Conservation (phyloP, 1,284 basidiomycete genomes). For the Cryptococcus hybrid region DNA sequence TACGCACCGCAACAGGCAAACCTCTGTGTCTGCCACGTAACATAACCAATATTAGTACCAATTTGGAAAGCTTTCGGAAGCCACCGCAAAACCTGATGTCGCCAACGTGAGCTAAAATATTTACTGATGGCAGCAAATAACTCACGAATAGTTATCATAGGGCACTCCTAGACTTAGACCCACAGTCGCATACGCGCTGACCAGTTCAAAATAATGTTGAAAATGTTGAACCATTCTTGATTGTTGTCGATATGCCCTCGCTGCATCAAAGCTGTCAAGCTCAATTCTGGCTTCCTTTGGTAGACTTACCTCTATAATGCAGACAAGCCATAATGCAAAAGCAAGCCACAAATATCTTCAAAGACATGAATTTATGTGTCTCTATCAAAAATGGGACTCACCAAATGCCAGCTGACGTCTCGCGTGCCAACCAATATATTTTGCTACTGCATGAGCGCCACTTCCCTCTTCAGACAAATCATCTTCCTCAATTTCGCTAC, state of each 20-base stretch:
- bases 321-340: constrained; percentile 72
- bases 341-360: constrained; percentile 82
- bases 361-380: neutral
- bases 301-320: constrained; percentile 71
- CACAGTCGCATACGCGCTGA: constrained; percentile 89
- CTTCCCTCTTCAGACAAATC: constrained; percentile 36
- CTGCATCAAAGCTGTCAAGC: constrained; percentile 44
- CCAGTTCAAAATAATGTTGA: constrained; percentile 51
- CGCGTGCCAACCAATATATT: constrained; percentile 49
- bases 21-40: constrained; percentile 89
- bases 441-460: constrained; percentile 47
- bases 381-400: neutral
- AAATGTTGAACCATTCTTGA: constrained; percentile 68
- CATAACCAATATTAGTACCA: constrained; percentile 84
- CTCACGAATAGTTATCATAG: constrained; percentile 52
- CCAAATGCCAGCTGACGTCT: constrained; percentile 16
- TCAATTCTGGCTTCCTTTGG: neutral
- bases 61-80: constrained; percentile 76
- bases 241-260: constrained; percentile 60
- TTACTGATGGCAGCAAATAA: neutral
- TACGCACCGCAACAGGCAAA: constrained; percentile 81
- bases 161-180: constrained; percentile 76
- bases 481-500: constrained; percentile 56
- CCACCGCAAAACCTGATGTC: constrained; percentile 68
- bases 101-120: neutral